Evolutionary conservation across 2,329 filamentous ascomycete genomes (phyloP), one percentile per base, ranked within the genome.

Genomic region (Paecilomyces niveus): DNA sequence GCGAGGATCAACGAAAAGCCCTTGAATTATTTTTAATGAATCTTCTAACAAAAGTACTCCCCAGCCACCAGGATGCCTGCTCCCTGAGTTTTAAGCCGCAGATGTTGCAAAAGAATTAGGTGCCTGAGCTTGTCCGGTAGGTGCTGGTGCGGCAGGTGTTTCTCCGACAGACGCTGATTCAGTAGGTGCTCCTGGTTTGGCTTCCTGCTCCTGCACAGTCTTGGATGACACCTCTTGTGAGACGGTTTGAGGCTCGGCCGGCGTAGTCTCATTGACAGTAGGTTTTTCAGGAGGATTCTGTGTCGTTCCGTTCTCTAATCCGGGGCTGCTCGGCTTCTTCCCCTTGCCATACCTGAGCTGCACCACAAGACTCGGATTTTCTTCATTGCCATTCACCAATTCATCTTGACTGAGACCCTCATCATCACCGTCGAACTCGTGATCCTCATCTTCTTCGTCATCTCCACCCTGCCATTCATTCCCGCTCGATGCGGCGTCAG

Each of bases 401-500:
- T 73, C 72, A 18, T 73, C 75, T 56, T 73, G 77, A 52, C 70
- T 67, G 54, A 74, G 71, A 4, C 75, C 75, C 59, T 78, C 78
- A 53, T 76, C 73, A 32, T 80, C 77, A 24, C 76, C 76, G 56
- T 89, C 86, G 5, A 87, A 87, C 26, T 86, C 85, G 26, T 82
- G 84, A 57, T 90, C 83, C 39, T 88, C 86, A 58, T 89, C 88
- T 59, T 92, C 39, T 18, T 45, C 39, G 15, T 45, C 89, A 57
- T 89, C 89, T 10, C 87, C 89, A 55, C 88, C 87, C 52, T 91
- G 87, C 69, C 86, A 90, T 63, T 90, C 88, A 60, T 85, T 86
- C 15, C 72, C 81, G 59, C 81, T 83, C 15, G 80, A 82, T 29
- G 76, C 76, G 5, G 76, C 81, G 56, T 87, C 87, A 6, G 86